Percentiles rank a stretch among this genome's conserved stretches.
phyloP scores from a whole-genome alignment of 1,284 basidiomycete genomes.

The Tetrapyrgos nigripes region DNA sequence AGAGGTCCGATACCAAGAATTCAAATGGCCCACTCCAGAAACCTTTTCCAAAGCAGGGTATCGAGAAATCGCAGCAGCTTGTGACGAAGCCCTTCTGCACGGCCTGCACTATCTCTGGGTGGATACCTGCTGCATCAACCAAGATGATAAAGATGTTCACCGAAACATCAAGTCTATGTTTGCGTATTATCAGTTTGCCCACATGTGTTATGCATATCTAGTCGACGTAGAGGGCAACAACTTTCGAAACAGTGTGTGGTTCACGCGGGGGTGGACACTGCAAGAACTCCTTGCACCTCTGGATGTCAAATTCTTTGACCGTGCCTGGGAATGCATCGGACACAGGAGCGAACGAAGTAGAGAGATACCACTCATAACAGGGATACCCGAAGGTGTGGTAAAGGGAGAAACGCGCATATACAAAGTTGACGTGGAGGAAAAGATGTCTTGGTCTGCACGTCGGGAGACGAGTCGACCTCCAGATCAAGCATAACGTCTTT shows the following conservation, averaged over 20 bases:
- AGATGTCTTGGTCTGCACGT: background rate
- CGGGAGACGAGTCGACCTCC: background rate
- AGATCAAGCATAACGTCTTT: background rate
- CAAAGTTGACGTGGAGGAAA: background rate
- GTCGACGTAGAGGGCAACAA: background rate
- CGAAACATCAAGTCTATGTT: too few relatives aligned
- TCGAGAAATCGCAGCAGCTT: background rate
- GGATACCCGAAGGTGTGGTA: background rate
- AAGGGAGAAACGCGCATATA: background rate
- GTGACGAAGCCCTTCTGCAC: background rate
- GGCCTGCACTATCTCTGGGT: background rate
- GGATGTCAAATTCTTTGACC: background rate
- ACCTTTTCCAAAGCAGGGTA: background rate
- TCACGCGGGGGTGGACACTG: background rate
- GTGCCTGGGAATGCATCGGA: background rate
- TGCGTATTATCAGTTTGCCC: too few relatives aligned
- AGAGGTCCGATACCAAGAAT: background rate
- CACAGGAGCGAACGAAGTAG: background rate
- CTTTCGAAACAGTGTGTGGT: background rate
- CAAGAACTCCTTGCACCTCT: background rate
- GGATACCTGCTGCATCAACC: background rate
- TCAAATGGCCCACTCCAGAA: background rate
- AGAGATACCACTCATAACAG: background rate
- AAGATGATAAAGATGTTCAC: background rate
- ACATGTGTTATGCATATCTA: background rate